Base-by-base conservation (phyloP, 2,329 filamentous ascomycete species). In the Fusarium sp. region DNA sequence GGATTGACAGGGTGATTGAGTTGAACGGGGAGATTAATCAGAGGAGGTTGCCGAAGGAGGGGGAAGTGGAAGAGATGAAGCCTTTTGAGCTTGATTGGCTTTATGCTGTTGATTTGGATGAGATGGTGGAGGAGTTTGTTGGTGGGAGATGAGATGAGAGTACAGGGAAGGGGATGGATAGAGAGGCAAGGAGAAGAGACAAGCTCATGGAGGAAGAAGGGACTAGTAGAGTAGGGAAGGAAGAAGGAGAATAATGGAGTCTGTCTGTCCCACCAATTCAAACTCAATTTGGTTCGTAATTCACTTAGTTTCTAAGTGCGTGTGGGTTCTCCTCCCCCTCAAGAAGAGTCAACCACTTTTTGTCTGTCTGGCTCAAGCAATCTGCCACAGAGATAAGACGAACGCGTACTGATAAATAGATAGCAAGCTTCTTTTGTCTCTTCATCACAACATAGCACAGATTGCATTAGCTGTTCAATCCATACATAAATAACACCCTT, bases 11-110 rank as follows among this genome's bases (percentile, higher is more conserved):
- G 59, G 80, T 90, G 2, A 76, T 88, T 29, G 82, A 83, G 31
- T 76, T 90, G 33, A 90, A 86, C 11, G 75, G 79, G 29, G 82
- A 85, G 76, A 84, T 89, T 59, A 86, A 88, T 53, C 79, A 83
- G 49, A 82, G 84, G 66, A 79, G 87, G 11, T 71, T 89, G 79
- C 85, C 87, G 1, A 75, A 75, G 27, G 77, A 75, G 6, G 78
- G 75, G 16, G 67, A 72, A 6, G 72, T 74, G 24, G 71, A n/a
- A n/a, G n/a, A 79, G 2, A 66, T 74, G 10, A 76, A 75, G 17
- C 73, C 78, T 1, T 77, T 81, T 60, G 83, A 85, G 17, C 77
- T 86, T 51, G 78, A 75, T 0, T 87, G 85, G 85, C 65, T 87
- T 20, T 87, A 86, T 68, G 79, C 77, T 6, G 79, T 82, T 0